Base-by-base conservation (phyloP, 225 moss, liverwort and hornwort species). In the Marchantia polymorpha region DNA sequence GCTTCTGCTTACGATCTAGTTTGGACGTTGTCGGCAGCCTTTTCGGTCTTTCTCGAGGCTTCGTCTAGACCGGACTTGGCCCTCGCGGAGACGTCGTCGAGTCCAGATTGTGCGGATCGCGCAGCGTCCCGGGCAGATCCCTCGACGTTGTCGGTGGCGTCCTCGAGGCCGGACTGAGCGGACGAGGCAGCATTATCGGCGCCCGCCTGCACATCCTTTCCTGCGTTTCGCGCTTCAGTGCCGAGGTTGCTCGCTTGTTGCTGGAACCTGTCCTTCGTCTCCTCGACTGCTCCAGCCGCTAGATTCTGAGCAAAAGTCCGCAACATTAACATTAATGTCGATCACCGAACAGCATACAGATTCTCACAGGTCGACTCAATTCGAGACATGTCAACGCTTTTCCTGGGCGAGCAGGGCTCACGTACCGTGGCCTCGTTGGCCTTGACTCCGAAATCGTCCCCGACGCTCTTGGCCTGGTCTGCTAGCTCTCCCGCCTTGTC, bases 61-160 rank as follows among this genome's bases (percentile, higher is more conserved):
- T 71, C 50, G 51, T 71, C 71, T 4, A 71, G 15, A 16, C 71
- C 71, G n/a, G 71, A 71, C 71, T 79, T 79, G 0, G 52, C 79
- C 3, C 50, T 20, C 49, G 47, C 1, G 8, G 79, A 27, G 7
- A 55, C 79, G 1, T 83, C 83, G 13, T 79, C 75, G 8, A 52
- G 12, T 6, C 58, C 51, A 2, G 79, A 66, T 23, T 79, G 39
- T 0, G 83, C 72, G 12, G 31, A 47, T 39, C 74, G 7, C 10
- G 47, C 29, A 3, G 30, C 15, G 1, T 64, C 64, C 58, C 19
- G 17, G 6, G 52, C 22, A 4, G 69, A 30, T 8, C 72, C 61
- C 29, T 60, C 14, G 0, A 47, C 81, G 7, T 75, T 75, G 26
- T 55, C 8, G 7, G 60, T 55, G 5, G 26, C 46, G 7, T 39